Evolutionary conservation across 208 protist genomes (phyloP), one percentile per base, ranked within the genome.

Genomic region (Novymonas esmeraldas): DNA sequence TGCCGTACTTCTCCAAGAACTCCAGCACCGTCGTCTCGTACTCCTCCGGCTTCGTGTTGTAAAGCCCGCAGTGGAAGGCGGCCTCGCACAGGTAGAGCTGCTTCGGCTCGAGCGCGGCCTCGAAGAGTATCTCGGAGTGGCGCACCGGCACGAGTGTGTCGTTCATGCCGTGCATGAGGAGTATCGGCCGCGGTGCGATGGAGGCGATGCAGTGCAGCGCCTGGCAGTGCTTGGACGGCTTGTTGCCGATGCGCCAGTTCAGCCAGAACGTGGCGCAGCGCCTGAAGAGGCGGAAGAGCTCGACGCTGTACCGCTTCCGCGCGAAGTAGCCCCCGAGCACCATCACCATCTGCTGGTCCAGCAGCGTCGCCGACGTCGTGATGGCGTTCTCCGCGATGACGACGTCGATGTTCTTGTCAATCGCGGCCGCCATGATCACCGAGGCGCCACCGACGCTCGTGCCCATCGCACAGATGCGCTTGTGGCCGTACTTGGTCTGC

Each of bases 381-480:
- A 97, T 81, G 10, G 91, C 85, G 75, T 97, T 97, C 67, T 97
- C 91, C 0, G 93, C 89, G 44, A 97, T 83, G 20, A 97, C 89
- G 4, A 78, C 63, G 55, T 97, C 90, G 57, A 97, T 96, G 33
- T 73, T 81, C 49, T 80, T 82, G 62, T 96, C 88, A 45, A 93
- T 89, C 16, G 90, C 93, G 10, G 88, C 93, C 0, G 91, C 89
- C 90, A 97, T 96, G 46, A 97, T 87, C 14, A 85, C 90, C 20
- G 91, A 90, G n/a, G 88, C 76, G 3, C 86, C 93, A 13, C 93
- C 93, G 6, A 97, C 88, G 46, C 86, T 94, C 11, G 93, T 97
- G 18, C 93, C 93, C 72, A 97, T 89, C 11, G 86, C 93, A 42
- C 85, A 93, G 29, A 97, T 80, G 16, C 72, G 72, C 48, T 78